phyloP scores from a whole-genome alignment of 768 basidiomycete genomes.

The Tylopilus balloui region DNA sequence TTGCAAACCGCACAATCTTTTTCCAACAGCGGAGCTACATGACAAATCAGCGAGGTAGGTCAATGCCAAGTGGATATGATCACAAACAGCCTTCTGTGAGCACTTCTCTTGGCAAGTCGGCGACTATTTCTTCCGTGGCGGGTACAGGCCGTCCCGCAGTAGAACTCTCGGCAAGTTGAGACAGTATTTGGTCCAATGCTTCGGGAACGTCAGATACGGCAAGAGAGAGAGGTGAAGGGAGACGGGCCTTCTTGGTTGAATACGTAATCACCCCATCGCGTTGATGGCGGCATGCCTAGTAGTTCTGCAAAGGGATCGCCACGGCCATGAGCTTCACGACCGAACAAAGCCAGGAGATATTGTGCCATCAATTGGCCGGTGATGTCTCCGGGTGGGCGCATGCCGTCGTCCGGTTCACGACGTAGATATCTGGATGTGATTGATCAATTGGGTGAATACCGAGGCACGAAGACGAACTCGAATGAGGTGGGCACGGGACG shows the following conservation, averaged over 20 bases:
- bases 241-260: slow-evolving; percentile 80
- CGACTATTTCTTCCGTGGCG: slow-evolving; percentile 75
- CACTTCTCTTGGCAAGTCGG: slow-evolving; percentile 61
- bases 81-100: slow-evolving; percentile 60
- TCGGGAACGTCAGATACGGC: slow-evolving; percentile 9
- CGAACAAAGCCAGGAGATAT: slow-evolving; percentile 62
- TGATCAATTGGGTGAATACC: background rate
- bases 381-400: slow-evolving; percentile 38
- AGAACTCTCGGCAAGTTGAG: slow-evolving; percentile 81
- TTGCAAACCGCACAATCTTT: slow-evolving; percentile 93
- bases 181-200: slow-evolving; percentile 84
- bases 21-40: slow-evolving; percentile 53
- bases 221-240: background rate
- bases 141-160: slow-evolving; percentile 73
- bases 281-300: slow-evolving; percentile 43
- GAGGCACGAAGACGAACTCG: slow-evolving; percentile 41
- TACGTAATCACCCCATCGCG: slow-evolving; percentile 86
- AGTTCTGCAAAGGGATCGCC: slow-evolving; percentile 44
- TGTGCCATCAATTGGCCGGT: slow-evolving; percentile 65
- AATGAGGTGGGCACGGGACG: slow-evolving; percentile 40
- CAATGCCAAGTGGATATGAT: background rate
- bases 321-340: slow-evolving; percentile 25
- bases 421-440: slow-evolving; percentile 33
- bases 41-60: slow-evolving; percentile 1
- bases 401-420: slow-evolving; percentile 21